phyloP scores from a whole-genome alignment of 140 eudicot genomes.

The Senecio squalidus region DNA sequence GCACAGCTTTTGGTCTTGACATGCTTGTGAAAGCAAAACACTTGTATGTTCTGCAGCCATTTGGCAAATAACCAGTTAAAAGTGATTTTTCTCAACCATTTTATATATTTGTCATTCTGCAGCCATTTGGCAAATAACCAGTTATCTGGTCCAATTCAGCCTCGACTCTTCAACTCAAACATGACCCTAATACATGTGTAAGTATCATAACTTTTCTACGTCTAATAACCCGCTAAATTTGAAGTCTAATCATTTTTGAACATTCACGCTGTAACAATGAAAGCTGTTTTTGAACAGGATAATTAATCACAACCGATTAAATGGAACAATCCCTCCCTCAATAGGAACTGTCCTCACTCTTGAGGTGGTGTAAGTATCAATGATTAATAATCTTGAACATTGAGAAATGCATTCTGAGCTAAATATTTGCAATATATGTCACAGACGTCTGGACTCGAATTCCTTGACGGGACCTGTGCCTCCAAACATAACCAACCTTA shows the following conservation, averaged over 20 bases:
- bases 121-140: slow-evolving; percentile 75
- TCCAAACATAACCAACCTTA: slow-evolving; percentile 36
- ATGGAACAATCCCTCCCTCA: slow-evolving; percentile 58
- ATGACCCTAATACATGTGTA: slow-evolving; percentile 42
- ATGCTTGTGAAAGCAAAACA: slow-evolving; percentile 44
- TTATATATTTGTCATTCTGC: slow-evolving; percentile 15
- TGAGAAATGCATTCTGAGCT: not conserved
- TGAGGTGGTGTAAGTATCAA: slow-evolving; percentile 59
- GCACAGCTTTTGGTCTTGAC: slow-evolving; percentile 41
- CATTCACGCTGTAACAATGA: not conserved
- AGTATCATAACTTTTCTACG: not conserved
- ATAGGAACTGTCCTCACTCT: slow-evolving; percentile 56
- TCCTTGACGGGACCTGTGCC: slow-evolving; percentile 53
- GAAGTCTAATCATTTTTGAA: not conserved
- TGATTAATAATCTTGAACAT: slow-evolving; percentile 6
- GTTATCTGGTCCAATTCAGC: slow-evolving; percentile 56
- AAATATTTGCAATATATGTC: not conserved
- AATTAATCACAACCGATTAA: slow-evolving; percentile 58
- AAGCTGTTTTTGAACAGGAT: slow-evolving; percentile 35
- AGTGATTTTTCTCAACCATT: not conserved
- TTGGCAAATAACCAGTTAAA: not conserved
- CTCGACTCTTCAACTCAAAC: slow-evolving; percentile 49
- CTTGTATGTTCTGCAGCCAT: slow-evolving; percentile 73
- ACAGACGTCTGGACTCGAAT: slow-evolving; percentile 81
- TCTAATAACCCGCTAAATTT: not conserved